Base-by-base conservation (phyloP, 2,329 filamentous ascomycete genomes). In the Beauveria bassiana region DNA sequence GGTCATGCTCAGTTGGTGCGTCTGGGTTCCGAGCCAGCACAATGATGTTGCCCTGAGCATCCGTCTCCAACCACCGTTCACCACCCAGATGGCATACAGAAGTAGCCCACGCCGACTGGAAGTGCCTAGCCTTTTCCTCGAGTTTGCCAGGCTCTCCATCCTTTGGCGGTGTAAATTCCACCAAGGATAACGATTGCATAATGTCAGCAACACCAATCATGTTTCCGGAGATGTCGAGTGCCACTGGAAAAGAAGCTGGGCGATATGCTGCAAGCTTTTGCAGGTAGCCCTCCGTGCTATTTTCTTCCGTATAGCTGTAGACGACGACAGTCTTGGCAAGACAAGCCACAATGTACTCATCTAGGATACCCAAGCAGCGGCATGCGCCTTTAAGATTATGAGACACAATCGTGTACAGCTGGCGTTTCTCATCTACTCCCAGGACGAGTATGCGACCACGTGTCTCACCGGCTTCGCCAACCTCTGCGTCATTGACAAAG, bases 111-210 rank as follows among this genome's bases (percentile, higher is more conserved):
- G 86, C 80, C 1, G 89, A 87, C 68, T 93, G 86, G 67, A 88
- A 91, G 70, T 97, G 91, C 22, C 93, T 83, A 3, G 89, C 89
- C 3, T 89, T 79, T 77, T 96, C 91, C 0, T 80, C 79, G 8
- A 98, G 79, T 58, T 79, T 83, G 59, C 87, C 83, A 12, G 81
- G 75, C n/a, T 82, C 73, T 1, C 82, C 84, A 3, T 83, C 75
- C 24, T 79, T 72, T 2, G 85, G 81, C 3, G 81, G 80, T 0
- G 80, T 78, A 70, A 88, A 95, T 70, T 95, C 81, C 9, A 97
- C 79, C 6, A 98, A 77, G 1, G 89, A 87, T 26, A 96, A 79
- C 1, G 91, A 96, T 75, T 98, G 97, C 90, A 96, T 97, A 51
- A 99, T 77, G 70, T 99, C 95, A 0, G 88, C 90, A 10, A 98